Evolutionary conservation across 108 stramenopile species (phyloP), one percentile per base, ranked within the genome.

Genomic region (Cyclostephanos tholiformis): DNA sequence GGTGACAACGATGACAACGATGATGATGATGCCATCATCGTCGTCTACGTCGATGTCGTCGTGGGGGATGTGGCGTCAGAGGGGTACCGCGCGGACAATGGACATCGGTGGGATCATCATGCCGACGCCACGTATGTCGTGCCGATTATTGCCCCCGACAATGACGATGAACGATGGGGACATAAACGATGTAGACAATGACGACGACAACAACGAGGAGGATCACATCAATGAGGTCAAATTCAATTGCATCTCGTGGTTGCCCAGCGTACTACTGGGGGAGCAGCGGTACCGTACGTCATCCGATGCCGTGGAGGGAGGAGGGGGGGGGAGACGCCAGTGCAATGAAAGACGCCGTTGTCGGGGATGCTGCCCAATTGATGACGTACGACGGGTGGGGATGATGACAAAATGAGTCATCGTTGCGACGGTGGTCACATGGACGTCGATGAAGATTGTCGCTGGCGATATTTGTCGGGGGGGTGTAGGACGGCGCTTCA

Each of bases 241-340:
- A 19, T 41, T 78, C 13, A 38, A 63, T 22, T 66, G 71, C 60
- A 78, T 78, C 29, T 57, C 69, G 36, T 78, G 77, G 77, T 70
- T 78, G 29, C 77, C 77, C 1, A 71, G 58, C 22, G 68, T 78
- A 38, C 52, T 51, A 51, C 61, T 64, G 39, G 65, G 65, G 3
- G 66, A 67, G 51, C 68, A 68, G 57, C 75, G 61, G 1, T 53
- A 29, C 23, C 2, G 41, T 1, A 27, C 49, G 7, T 29, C 27
- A 25, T 13, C 56, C n/a, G n/a, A n/a, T 0, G 6, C 26, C 23
- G 13, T 11, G 25, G 56, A 9, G 26, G 56, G 12, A 36, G 36
- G 36, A 36, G 36, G 36, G 36, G 6, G 36, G 36, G 36, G 36
- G 36, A 4, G 36, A 36, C 36, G 6, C 6, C 6, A 6, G 36